Percentiles rank a stretch among this genome's conserved stretches.
Conservation (phyloP, 2,329 filamentous ascomycete genomes). For the Phoma sp. region DNA sequence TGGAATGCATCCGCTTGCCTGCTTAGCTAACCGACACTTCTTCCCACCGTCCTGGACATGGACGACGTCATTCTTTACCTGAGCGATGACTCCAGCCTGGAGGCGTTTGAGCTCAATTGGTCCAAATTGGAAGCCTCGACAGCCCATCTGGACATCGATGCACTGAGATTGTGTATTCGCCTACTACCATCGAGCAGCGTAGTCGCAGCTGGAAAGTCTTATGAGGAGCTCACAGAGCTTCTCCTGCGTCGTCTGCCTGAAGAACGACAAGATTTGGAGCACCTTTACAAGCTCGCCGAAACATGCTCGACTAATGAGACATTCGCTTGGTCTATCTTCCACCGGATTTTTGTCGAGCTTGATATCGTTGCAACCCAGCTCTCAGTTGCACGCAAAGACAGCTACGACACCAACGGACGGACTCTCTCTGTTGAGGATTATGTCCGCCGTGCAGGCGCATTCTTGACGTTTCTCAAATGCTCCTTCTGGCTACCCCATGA, state of each 20-base stretch:
- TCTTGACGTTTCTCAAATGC: constrained; percentile 38
- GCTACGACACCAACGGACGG: neutral
- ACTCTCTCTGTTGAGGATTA: constrained; percentile 8
- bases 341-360: constrained; percentile 9
- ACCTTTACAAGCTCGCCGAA: constrained; percentile 34
- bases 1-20: constrained; percentile 13
- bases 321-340: constrained; percentile 23
- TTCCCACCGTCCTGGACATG: constrained; percentile 4
- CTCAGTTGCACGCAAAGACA: neutral
- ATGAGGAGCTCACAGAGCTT: constrained; percentile 20
- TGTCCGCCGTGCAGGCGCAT: constrained; percentile 17
- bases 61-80: constrained; percentile 32
- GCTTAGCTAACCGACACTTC: neutral
- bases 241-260: constrained; percentile 27
- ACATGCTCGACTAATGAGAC: constrained; percentile 28
- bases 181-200: constrained; percentile 5
- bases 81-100: constrained; percentile 25
- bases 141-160: constrained; percentile 25
- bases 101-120: constrained; percentile 34
- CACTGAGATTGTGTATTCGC: constrained; percentile 4
- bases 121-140: constrained; percentile 22
- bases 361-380: constrained; percentile 3
- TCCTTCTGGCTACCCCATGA: constrained; percentile 39
- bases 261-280: constrained; percentile 20
- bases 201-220: neutral